Evolutionary conservation across 805 yeast genomes (phyloP).

Genomic region (Ogataea minuta): DNA sequence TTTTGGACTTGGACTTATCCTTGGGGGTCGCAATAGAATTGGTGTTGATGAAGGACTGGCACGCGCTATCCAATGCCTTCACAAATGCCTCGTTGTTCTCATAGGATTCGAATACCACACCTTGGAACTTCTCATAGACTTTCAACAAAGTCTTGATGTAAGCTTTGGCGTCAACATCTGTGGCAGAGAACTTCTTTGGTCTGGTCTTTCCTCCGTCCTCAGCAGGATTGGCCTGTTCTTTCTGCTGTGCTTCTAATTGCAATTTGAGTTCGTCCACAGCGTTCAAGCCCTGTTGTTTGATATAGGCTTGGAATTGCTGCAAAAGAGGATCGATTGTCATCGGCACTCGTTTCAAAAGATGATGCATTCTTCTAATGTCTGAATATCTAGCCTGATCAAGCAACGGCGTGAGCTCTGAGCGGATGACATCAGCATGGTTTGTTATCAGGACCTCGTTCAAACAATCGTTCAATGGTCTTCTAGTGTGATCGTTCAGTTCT

Average conservation of each 20-base stretch:
- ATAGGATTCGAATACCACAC: slow-evolving; percentile 65
- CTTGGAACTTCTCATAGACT: slow-evolving; percentile 66
- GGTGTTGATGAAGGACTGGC: slow-evolving; percentile 76
- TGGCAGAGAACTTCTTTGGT: slow-evolving; percentile 35
- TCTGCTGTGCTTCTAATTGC: slow-evolving; percentile 22
- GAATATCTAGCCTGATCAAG: slow-evolving; percentile 68
- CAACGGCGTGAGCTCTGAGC: slow-evolving; percentile 71
- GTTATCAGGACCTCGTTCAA: slow-evolving; percentile 75
- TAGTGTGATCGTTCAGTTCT: slow-evolving; percentile 81
- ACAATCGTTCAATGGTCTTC: slow-evolving; percentile 69
- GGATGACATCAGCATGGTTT: slow-evolving; percentile 72
- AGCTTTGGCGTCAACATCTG: slow-evolving; percentile 61
- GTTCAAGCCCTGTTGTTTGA: slow-evolving; percentile 59
- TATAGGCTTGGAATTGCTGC: slow-evolving; percentile 66
- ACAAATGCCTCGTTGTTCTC: slow-evolving; percentile 74
- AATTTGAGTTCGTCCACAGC: slow-evolving; percentile 57
- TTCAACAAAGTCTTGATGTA: slow-evolving; percentile 76
- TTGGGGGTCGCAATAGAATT: slow-evolving; percentile 76
- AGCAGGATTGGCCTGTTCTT: slow-evolving; percentile 22
- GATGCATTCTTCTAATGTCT: slow-evolving; percentile 77
- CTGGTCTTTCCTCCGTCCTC: slow-evolving; percentile 17
- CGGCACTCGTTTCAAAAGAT: slow-evolving; percentile 73
- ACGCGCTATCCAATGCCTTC: slow-evolving; percentile 86
- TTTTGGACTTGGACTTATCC: slow-evolving; percentile 61
- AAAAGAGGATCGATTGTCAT: slow-evolving; percentile 77